phyloP scores from a whole-genome alignment of 352 stramenopile genomes.

The Saprolegnia diclina region DNA sequence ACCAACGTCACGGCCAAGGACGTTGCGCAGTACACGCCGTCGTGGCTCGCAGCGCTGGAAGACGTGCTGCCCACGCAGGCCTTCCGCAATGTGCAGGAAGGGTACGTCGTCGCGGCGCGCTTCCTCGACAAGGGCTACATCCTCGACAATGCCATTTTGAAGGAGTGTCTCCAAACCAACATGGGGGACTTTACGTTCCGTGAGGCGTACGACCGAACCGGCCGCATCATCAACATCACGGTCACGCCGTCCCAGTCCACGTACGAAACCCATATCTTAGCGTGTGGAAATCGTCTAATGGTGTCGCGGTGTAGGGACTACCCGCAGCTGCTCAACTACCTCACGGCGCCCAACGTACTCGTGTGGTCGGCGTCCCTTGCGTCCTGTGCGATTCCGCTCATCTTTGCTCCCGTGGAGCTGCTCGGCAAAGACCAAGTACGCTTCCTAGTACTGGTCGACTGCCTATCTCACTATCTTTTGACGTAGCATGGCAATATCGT shows the following conservation, averaged over 20 bases:
- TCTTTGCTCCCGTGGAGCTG: conserved; percentile 94
- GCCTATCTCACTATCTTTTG: not conserved
- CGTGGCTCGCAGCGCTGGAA: conserved; percentile 40
- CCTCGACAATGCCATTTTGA: conserved; percentile 60
- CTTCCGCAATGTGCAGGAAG: conserved; percentile 44
- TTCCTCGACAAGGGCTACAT: conserved; percentile 69
- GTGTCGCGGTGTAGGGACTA: conserved; percentile 72
- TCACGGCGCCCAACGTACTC: conserved; percentile 97
- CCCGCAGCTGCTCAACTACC: conserved; percentile 96
- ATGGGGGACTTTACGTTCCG: conserved; percentile 98
- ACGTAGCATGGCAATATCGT: conserved; percentile 60
- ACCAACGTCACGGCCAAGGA: conserved; percentile 64
- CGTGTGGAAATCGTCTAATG: conserved; percentile 36
- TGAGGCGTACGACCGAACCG: conserved; percentile 96
- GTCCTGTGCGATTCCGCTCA: conserved; percentile 91
- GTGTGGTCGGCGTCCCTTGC: conserved; percentile 96
- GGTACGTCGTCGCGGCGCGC: conserved; percentile 50
- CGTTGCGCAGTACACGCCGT: conserved; percentile 47
- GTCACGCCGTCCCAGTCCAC: conserved; percentile 88
- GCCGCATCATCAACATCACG: conserved; percentile 98
- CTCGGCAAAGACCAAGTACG: conserved; percentile 88
- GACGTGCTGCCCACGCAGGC: conserved; percentile 41
- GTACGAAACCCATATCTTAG: conserved; percentile 1
- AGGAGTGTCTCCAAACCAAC: conserved; percentile 70
- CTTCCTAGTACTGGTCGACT: too few relatives aligned